These are phyloP conservation scores for Echites panduratus DNA, from an alignment of 257 asterid genomes.

Conservation along the genomic window DNA sequence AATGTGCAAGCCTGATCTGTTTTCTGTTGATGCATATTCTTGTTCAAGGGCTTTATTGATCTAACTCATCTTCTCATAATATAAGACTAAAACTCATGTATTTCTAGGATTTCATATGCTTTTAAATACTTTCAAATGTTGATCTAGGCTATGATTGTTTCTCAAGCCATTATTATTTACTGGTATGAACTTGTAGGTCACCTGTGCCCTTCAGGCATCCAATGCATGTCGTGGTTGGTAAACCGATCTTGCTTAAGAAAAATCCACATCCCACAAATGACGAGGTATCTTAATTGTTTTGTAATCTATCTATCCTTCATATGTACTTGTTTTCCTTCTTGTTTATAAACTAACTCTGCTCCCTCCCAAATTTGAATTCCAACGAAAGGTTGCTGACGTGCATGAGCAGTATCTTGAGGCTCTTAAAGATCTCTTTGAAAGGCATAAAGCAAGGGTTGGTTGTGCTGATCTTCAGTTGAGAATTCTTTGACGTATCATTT, in stretches of 20 bases:
- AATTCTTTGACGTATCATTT: slow-evolving; percentile 33
- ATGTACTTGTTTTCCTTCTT: not conserved
- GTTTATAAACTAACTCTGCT: not conserved
- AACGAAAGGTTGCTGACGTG: slow-evolving; percentile 51
- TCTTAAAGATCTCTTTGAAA: slow-evolving; percentile 54
- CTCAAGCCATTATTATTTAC: not conserved
- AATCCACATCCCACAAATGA: slow-evolving; percentile 61
- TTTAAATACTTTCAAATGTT: not conserved
- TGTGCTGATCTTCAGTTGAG: slow-evolving; percentile 39
- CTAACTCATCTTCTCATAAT: not conserved
- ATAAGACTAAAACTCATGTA: not conserved
- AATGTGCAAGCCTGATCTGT: not conserved
- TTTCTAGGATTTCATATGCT: not conserved
- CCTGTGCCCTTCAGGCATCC: slow-evolving; percentile 80
- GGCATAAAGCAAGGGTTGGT: slow-evolving; percentile 65
- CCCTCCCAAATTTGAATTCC: not conserved
- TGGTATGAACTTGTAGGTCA: slow-evolving; percentile 42
- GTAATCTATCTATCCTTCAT: not conserved
- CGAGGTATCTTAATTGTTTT: slow-evolving; percentile 46
- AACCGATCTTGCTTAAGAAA: slow-evolving; percentile 59
- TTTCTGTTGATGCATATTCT: not conserved
- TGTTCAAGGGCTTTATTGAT: not conserved
- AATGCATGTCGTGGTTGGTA: slow-evolving; percentile 91
- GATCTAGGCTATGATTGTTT: not conserved
- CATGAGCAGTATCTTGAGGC: slow-evolving; percentile 60